Conservation (phyloP, 1,139 yeast genomes). For the Suhomyces atakaporum region DNA sequence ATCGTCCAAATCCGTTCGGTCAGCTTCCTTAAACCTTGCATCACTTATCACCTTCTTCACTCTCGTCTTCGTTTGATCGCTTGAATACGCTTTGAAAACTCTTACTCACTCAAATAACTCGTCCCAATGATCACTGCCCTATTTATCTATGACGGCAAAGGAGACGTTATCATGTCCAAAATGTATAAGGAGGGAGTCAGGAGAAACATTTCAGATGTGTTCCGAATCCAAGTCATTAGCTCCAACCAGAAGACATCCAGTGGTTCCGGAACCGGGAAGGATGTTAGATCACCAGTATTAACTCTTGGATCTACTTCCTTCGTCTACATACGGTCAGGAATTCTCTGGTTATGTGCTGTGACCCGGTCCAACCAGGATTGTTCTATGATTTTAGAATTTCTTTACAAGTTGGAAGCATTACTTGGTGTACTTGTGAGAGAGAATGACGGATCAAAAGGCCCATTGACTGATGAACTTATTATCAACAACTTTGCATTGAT, state of each 20-base stretch:
- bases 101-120: not conserved
- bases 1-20: too few relatives aligned
- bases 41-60: too few relatives aligned
- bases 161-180: conserved; percentile 83
- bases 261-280: conserved; percentile 20
- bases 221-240: conserved; percentile 84
- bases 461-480: conserved; percentile 33
- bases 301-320: conserved; percentile 94
- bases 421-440: conserved; percentile 30
- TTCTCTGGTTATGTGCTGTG: conserved; percentile 82
- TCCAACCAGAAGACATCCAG: conserved; percentile 27
- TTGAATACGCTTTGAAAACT: too few relatives aligned
- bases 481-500: conserved; percentile 61
- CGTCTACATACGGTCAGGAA: conserved; percentile 69
- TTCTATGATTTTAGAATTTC: conserved; percentile 74
- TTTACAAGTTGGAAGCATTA: conserved; percentile 60
- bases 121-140: conserved; percentile 71
- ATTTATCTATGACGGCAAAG: conserved; percentile 74
- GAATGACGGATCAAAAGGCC: conserved; percentile 13
- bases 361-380: conserved; percentile 89
- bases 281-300: conserved; percentile 74
- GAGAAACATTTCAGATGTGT: conserved; percentile 79
- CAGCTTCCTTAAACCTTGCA: too few relatives aligned
- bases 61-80: not conserved
- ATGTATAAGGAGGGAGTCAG: conserved; percentile 45